Evolutionary conservation across 768 basidiomycete genomes (phyloP), one percentile per base, ranked within the genome.

Genomic region (Suillus americanus): DNA sequence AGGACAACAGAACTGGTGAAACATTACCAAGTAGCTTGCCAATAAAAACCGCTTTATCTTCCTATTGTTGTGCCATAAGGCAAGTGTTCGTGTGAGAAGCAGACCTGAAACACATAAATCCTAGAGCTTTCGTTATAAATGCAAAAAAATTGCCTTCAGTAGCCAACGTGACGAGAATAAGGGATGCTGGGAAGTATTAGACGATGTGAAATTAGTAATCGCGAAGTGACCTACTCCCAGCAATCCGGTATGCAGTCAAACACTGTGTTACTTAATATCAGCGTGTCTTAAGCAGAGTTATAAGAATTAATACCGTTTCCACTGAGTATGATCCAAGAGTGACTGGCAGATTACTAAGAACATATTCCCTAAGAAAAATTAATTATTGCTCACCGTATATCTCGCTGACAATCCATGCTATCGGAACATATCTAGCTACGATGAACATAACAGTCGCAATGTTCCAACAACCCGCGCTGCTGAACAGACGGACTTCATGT

Each of bases 361-460:
- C 28, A 41, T 18, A 23, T 5, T 30, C 7, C 25, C 28, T 14
- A 5, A 14, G 10, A 23, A 28, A 40, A 2, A 38, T 3, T 2
- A 35, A 1, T 35, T 35, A 35, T 38, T 40, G 10, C 65, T 33
- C 51, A 66, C 65, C 62, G 45, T 66, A 66, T 45, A 54, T 45
- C 3, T 62, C 23, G 35, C 53, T 57, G n/a, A 63, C 8, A 33
- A 62, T 54, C 59, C 62, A 62, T 13, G 59, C 28, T n/a, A 66
- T n/a, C 7, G 65, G 63, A 48, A 41, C 54, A 56, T 66, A 66
- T 60, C 65, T 50, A 10, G 63, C 64, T 45, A 59, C 43, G 25
- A 66, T 57, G 41, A 63, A 66, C 43, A 66, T 30, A 14, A 64
- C n/a, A 54, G 53, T 63, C 4, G 65, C 23, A n/a, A 66, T n/a